These are phyloP conservation scores for Acanthamoeba royreba DNA, from an alignment of 208 protist genomes.

Conservation along the genomic window DNA sequence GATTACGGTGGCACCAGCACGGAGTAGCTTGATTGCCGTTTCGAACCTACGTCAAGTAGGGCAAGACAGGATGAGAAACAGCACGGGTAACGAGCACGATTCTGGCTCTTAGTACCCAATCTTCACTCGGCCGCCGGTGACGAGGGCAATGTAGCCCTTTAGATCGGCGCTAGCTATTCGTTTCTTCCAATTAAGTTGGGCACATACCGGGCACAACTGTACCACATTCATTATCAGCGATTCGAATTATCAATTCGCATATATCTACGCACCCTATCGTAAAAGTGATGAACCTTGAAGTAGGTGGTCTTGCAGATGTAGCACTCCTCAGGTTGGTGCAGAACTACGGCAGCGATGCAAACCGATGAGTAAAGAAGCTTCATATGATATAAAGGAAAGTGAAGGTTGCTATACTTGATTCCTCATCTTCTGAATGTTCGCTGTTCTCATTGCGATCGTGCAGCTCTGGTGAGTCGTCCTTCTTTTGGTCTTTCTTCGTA, in stretches of 20 bases:
- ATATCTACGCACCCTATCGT: not conserved
- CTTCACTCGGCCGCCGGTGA: slow-evolving; percentile 86
- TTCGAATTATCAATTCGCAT: too few relatives aligned
- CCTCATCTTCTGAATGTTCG: too few relatives aligned
- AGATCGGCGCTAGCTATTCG: slow-evolving; percentile 88
- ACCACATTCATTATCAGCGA: not conserved
- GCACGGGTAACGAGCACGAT: not conserved
- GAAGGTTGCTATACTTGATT: too few relatives aligned
- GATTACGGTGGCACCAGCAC: slow-evolving; percentile 67
- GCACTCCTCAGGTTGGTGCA: not conserved
- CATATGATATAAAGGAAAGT: too few relatives aligned
- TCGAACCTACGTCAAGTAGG: not conserved
- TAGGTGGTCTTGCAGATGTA: slow-evolving; percentile 40
- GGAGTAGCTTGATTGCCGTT: slow-evolving; percentile 63
- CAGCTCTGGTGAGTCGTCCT: too few relatives aligned
- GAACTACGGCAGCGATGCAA: too few relatives aligned
- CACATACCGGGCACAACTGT: slow-evolving; percentile 90
- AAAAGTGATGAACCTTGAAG: not conserved
- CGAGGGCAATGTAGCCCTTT: slow-evolving; percentile 87
- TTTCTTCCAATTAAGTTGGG: slow-evolving; percentile 93
- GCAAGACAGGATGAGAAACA: too few relatives aligned
- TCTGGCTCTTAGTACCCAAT: slow-evolving; percentile 69
- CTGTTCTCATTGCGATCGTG: too few relatives aligned
- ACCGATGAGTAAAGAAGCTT: too few relatives aligned
- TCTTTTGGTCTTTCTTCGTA: too few relatives aligned